These are phyloP conservation scores for Colletotrichum graminicola DNA, from an alignment of 2,329 filamentous ascomycete species.

Conservation along the genomic window DNA sequence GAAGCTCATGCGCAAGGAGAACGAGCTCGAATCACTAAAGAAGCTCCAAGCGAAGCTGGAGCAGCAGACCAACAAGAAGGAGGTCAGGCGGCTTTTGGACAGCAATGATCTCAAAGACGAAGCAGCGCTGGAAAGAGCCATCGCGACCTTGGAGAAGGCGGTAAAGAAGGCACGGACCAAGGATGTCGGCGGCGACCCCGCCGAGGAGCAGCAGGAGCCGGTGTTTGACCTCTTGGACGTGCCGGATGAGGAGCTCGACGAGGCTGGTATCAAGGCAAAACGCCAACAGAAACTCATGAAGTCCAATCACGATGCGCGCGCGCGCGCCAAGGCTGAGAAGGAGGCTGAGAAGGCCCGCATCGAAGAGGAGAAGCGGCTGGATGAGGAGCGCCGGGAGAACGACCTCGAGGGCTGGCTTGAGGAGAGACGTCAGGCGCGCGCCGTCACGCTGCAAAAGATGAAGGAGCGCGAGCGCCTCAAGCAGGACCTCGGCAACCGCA, in stretches of 20 bases:
- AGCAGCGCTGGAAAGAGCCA: conserved; percentile 81
- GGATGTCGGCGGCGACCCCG: conserved; percentile 85
- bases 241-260: conserved; percentile 92
- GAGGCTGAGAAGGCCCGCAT: conserved; percentile 88
- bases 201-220: conserved; percentile 84
- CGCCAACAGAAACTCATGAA: conserved; percentile 93
- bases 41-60: conserved; percentile 79
- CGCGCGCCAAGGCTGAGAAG: conserved; percentile 95
- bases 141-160: conserved; percentile 90
- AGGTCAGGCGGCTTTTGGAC: conserved; percentile 86
- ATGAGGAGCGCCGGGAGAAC: conserved; percentile 85
- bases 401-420: conserved; percentile 89
- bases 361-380: conserved; percentile 85
- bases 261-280: conserved; percentile 91
- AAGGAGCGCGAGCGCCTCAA: conserved; percentile 95
- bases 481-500: conserved; percentile 94
- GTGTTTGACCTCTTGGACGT: conserved; percentile 90
- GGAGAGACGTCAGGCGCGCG: conserved; percentile 81
- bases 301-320: conserved; percentile 92
- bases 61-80: conserved; percentile 85
- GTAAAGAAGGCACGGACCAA: conserved; percentile 93
- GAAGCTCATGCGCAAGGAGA: conserved; percentile 94
- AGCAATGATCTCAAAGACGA: conserved; percentile 95
- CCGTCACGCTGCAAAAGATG: conserved; percentile 81
- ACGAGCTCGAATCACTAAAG: conserved; percentile 94